These are phyloP conservation scores for Aureobasidium sp. DNA, from an alignment of 2,329 filamentous ascomycete genomes.

Conservation along the genomic window DNA sequence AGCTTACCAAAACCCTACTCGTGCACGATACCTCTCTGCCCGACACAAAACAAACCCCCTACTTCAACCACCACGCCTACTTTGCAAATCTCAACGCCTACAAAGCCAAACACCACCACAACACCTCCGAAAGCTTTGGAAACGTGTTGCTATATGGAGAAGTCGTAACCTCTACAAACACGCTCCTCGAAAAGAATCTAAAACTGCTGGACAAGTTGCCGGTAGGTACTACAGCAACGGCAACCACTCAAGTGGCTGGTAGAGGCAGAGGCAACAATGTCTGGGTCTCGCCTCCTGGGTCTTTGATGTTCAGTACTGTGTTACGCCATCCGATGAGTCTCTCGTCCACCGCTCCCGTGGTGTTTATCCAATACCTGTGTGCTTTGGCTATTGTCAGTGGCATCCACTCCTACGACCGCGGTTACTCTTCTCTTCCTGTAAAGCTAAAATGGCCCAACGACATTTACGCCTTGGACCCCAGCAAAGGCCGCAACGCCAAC, in stretches of 20 bases:
- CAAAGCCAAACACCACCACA: conserved; percentile 33
- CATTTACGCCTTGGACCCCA: conserved; percentile 47
- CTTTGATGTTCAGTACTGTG: conserved; percentile 79
- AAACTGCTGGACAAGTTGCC: conserved; percentile 69
- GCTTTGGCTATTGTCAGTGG: conserved; percentile 82
- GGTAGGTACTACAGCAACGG: conserved; percentile 78
- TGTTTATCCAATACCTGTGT: conserved; percentile 90
- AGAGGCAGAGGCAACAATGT: conserved; percentile 86
- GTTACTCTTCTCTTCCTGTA: conserved; percentile 68
- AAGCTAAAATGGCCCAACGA: conserved; percentile 98
- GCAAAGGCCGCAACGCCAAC: neutral
- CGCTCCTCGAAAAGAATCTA: conserved; percentile 86
- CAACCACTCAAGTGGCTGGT: conserved; percentile 80
- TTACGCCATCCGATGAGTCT: conserved; percentile 75
- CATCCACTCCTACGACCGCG: conserved; percentile 67
- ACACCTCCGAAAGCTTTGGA: conserved; percentile 51
- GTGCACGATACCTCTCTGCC: conserved; percentile 64
- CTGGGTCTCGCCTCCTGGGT: conserved; percentile 85
- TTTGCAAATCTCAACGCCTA: conserved; percentile 66
- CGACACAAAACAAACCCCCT: conserved; percentile 65
- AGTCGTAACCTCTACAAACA: conserved; percentile 90
- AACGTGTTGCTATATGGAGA: conserved; percentile 77
- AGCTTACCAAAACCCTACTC: conserved; percentile 65
- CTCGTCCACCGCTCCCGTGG: conserved; percentile 65
- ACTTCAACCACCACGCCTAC: conserved; percentile 77